Evolutionary conservation across 441 rosid species (phyloP).

Genomic region (Bruguiera hainesii): DNA sequence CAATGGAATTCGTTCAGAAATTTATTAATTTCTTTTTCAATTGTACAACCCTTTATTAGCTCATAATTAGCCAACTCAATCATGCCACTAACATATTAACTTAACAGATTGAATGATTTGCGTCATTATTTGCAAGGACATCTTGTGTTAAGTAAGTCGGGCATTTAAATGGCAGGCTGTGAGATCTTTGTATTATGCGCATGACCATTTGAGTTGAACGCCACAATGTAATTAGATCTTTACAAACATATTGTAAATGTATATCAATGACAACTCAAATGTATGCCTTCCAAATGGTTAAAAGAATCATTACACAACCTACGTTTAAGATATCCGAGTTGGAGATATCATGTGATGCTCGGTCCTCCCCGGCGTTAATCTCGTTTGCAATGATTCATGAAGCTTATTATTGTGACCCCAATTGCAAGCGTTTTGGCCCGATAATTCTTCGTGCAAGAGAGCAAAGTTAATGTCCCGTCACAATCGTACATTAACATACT

Average conservation of each 20-base stretch:
- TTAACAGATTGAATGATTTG: background rate
- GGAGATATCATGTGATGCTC: too few species aligned
- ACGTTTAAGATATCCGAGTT: too few species aligned
- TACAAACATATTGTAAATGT: too few species aligned
- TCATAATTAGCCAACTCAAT: constrained; percentile 13
- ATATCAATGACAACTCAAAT: too few species aligned
- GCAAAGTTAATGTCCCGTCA: background rate
- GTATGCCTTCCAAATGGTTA: too few species aligned
- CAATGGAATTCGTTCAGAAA: too few species aligned
- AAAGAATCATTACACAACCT: too few species aligned
- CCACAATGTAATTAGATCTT: too few species aligned
- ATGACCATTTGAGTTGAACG: too few species aligned
- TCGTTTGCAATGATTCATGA: background rate
- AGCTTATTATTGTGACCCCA: constrained; percentile 6
- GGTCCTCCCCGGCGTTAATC: constrained; percentile 1
- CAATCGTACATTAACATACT: too few species aligned
- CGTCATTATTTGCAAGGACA: constrained; percentile 7
- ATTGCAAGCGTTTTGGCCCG: background rate
- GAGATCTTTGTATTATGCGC: too few species aligned
- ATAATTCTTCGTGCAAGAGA: background rate
- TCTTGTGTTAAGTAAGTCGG: constrained; percentile 15
- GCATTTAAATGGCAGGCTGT: too few species aligned
- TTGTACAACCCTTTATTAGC: constrained; percentile 6
- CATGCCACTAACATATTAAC: constrained; percentile 12
- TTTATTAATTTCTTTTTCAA: background rate